phyloP scores from a whole-genome alignment of 352 stramenopile genomes.

The Globisporangium rhizosaccharum region DNA sequence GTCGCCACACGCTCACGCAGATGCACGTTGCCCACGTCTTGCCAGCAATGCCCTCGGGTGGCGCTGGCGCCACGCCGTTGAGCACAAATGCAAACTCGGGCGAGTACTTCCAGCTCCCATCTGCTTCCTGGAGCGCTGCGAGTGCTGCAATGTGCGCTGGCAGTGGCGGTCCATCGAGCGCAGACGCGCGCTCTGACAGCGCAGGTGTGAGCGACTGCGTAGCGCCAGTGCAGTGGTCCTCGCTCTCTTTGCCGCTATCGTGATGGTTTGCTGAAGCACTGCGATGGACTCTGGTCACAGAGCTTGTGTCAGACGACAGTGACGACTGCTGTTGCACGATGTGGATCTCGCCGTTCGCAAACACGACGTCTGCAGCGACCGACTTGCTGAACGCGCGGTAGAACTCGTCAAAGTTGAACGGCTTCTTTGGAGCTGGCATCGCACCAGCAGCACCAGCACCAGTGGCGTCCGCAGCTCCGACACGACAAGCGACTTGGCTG shows the following conservation, averaged over 20 bases:
- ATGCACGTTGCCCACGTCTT: constrained; percentile 61
- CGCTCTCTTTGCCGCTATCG: neutral
- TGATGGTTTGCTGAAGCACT: neutral
- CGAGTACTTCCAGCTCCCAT: constrained; percentile 63
- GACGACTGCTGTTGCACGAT: constrained; percentile 15
- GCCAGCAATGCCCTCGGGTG: constrained; percentile 35
- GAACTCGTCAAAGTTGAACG: constrained; percentile 60
- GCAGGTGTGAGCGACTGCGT: neutral
- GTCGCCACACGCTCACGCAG: constrained; percentile 45
- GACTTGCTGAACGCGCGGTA: constrained; percentile 62
- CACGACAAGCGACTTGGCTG: no score
- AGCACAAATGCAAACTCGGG: constrained; percentile 51
- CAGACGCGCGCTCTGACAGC: neutral
- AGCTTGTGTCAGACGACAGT: neutral
- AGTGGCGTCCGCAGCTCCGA: no score
- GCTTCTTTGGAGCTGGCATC: neutral
- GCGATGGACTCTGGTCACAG: neutral
- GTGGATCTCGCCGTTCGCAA: constrained; percentile 33
- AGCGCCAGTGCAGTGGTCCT: neutral
- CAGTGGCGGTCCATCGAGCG: constrained; percentile 21
- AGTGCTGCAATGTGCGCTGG: constrained; percentile 38
- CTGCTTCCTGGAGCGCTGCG: constrained; percentile 38
- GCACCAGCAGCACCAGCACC: no score
- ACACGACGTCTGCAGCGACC: constrained; percentile 33
- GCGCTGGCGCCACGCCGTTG: constrained; percentile 32